phyloP scores from a whole-genome alignment of 768 basidiomycete species.

The Tulasnella sp. region DNA sequence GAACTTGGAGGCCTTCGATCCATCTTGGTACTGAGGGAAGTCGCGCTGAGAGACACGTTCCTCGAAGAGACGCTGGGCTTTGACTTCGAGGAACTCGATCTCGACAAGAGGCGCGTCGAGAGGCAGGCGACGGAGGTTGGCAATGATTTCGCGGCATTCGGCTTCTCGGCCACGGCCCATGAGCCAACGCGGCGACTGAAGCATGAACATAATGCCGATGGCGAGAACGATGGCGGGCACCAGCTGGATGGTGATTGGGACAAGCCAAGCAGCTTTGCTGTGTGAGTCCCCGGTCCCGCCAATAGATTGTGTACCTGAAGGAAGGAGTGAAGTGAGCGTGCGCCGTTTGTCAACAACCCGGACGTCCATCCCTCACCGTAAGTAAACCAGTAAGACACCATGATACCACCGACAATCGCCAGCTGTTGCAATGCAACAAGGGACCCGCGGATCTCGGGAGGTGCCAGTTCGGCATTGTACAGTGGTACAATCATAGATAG shows the following conservation, averaged over 20 bases:
- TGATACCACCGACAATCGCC: constrained; percentile 70
- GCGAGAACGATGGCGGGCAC: constrained; percentile 63
- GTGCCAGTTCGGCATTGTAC: constrained; percentile 61
- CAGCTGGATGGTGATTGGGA: constrained; percentile 63
- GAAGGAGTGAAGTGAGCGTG: not conserved
- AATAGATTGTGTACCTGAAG: constrained; percentile 25
- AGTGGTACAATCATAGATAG: constrained; percentile 75
- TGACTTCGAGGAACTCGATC: constrained; percentile 60
- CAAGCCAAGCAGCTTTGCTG: constrained; percentile 59
- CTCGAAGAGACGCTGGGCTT: constrained; percentile 26
- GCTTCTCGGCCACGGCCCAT: constrained; percentile 64
- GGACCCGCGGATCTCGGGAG: constrained; percentile 72
- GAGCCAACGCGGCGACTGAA: constrained; percentile 75
- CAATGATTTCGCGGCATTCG: constrained; percentile 55
- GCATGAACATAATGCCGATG: constrained; percentile 62
- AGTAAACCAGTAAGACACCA: constrained; percentile 20
- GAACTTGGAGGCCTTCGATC: constrained; percentile 42
- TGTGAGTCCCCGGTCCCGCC: constrained; percentile 42
- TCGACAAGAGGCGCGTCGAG: constrained; percentile 53
- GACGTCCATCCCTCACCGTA: constrained; percentile 34
- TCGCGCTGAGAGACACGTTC: constrained; percentile 44
- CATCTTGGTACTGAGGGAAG: constrained; percentile 57
- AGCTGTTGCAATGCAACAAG: constrained; percentile 73
- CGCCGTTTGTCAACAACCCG: not conserved
- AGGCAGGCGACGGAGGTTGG: constrained; percentile 41